Conservation (phyloP, 345 rosid genomes). For the Heritiera fomes region DNA sequence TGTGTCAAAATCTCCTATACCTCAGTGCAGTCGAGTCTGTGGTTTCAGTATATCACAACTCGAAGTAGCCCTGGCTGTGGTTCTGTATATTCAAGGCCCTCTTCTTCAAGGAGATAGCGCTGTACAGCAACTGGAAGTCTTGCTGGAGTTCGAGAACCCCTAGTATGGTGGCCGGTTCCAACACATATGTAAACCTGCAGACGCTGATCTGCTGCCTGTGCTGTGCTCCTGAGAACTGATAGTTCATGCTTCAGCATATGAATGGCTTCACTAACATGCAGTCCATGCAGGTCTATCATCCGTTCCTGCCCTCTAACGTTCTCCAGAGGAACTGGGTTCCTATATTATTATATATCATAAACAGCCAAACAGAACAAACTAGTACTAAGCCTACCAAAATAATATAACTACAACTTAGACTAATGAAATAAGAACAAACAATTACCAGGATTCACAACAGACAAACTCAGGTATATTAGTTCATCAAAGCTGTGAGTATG, state of each 20-base stretch:
- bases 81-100: constrained; percentile 82
- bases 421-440: background rate
- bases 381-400: constrained; percentile 10
- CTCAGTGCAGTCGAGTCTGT: constrained; percentile 28
- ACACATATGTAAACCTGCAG: constrained; percentile 89
- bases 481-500: background rate
- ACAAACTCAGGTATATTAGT: constrained; percentile 11
- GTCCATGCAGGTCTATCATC: constrained; percentile 96
- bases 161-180: constrained; percentile 94
- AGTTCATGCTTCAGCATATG: constrained; percentile 85
- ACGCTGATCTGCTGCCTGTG: constrained; percentile 75
- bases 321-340: constrained; percentile 75
- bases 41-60: constrained; percentile 68
- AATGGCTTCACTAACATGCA: constrained; percentile 90
- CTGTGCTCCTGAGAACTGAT: constrained; percentile 64
- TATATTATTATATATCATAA: constrained; percentile 27
- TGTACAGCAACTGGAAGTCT: constrained; percentile 93
- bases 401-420: background rate
- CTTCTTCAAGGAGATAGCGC: constrained; percentile 86
- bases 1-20: constrained; percentile 47
- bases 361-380: constrained; percentile 14
- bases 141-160: constrained; percentile 87
- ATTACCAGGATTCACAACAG: background rate
- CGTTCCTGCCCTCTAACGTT: constrained; percentile 75
- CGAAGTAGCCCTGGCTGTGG: constrained; percentile 96